Percentiles rank a stretch among this genome's conserved stretches.
Evolutionary conservation across 306 rosid species (phyloP).

Genomic region (Vachellia collinsii): DNA sequence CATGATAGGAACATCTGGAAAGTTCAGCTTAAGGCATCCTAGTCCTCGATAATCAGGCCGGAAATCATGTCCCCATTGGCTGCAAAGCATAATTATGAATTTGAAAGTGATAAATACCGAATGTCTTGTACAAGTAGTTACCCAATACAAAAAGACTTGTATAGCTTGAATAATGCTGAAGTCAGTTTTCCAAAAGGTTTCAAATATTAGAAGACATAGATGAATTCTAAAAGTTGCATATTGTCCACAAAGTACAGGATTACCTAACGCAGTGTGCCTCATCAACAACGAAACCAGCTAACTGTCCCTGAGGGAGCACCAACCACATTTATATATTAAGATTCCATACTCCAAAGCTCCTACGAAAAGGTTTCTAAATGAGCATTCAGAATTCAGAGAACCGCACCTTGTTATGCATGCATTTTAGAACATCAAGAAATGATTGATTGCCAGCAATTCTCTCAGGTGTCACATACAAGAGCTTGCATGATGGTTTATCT

Average conservation of each 20-base stretch:
- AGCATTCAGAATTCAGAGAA: conserved; percentile 35
- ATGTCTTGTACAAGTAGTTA: conserved; percentile 30
- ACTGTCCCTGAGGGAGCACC: conserved; percentile 69
- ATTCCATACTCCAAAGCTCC: conserved; percentile 24
- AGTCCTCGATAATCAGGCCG: conserved; percentile 94
- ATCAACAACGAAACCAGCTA: conserved; percentile 89
- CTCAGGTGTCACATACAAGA: conserved; percentile 97
- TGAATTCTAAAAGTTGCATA: conserved; percentile 4
- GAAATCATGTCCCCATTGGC: conserved; percentile 99
- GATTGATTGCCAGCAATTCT: conserved; percentile 77
- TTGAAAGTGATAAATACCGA: conserved; percentile 7
- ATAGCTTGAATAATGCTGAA: conserved; percentile 33
- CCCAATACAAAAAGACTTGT: conserved; percentile 23
- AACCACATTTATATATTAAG: conserved; percentile 34
- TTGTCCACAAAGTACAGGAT: conserved; percentile 33
- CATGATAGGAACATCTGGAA: conserved; percentile 86
- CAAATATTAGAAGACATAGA: conserved; percentile 19
- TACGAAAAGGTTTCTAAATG: conserved; percentile 15
- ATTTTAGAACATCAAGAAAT: conserved; percentile 71
- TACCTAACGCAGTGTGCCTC: conserved; percentile 99
- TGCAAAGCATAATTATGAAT: conserved; percentile 44
- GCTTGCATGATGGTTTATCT: conserved; percentile 95
- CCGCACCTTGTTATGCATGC: conserved; percentile 75
- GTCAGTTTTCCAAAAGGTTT: conserved; percentile 6
- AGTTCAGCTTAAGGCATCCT: conserved; percentile 83